Evolutionary conservation across 805 yeast species (phyloP), one percentile per base, ranked within the genome.

Genomic region (Saccharomyces mikatae): DNA sequence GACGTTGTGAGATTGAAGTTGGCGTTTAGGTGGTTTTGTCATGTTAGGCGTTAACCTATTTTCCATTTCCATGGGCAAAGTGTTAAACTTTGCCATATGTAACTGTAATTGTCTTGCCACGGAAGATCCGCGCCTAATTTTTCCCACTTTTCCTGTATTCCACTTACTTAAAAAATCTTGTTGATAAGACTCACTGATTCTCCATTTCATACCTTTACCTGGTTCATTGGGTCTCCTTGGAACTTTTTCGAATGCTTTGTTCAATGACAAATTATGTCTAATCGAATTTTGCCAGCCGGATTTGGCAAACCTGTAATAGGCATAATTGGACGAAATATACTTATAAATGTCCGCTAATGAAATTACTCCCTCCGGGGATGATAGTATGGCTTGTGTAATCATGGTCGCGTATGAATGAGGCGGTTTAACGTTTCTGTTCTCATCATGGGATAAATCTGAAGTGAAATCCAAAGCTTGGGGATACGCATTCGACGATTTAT

Each of bases 161-260:
- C 91, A 83, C 73, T 90, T 88, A 61, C 79, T 80, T 67, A 91
- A 71, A 64, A 91, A 91, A 60, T 94, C 99, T 48, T 83, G 84
- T 63, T 86, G 84, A 69, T 87, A 92, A 49, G 83, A 74, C 46
- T 89, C 94, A 58, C 90, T 83, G 56, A 94, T 91, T 73, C 90
- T 95, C 99, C 99, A 94, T 72, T 94, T 94, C 96, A 94, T 92
- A 59, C 99, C 98, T 71, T 94, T 94, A 17, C 99, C 99, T 0
- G 98, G 97, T 73, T 94, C 98, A 69, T 89, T 86, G 30, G 96
- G 91, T 67, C 87, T 81, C 65, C 99, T 80, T 46, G 98, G 97
- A 24, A 92, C 97, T 72, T 94, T 94, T 65, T 92, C 98, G 73
- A 94, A 94, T 14, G 99, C 98, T 74, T 92, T 94, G 72, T 94